phyloP scores from a whole-genome alignment of 2,329 filamentous ascomycete genomes.

The Ceratocystiopsis minuta region DNA sequence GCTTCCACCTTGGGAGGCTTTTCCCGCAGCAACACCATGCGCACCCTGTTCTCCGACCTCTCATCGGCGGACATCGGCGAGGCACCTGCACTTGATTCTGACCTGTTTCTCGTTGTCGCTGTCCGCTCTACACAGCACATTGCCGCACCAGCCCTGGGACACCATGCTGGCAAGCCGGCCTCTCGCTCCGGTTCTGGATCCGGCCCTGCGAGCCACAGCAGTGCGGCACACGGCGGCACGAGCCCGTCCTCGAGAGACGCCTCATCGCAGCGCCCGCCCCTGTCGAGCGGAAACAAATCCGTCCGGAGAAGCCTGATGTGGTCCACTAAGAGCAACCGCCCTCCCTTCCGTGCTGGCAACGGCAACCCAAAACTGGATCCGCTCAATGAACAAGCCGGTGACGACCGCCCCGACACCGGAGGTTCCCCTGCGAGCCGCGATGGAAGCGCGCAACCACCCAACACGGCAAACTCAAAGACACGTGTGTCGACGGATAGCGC shows the following conservation, averaged over 20 bases:
- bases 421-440: constrained; percentile 25
- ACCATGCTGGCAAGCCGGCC: constrained; percentile 22
- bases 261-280: constrained; percentile 23
- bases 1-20: constrained; percentile 38
- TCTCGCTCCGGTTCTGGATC: constrained; percentile 32
- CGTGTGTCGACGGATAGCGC: no score
- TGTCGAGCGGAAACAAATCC: constrained; percentile 31
- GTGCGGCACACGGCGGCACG: constrained; percentile 11
- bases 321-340: constrained; percentile 38
- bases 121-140: constrained; percentile 45
- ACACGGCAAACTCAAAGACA: constrained; percentile 34
- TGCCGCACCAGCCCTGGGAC: constrained; percentile 5
- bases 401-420: constrained; percentile 19
- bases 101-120: constrained; percentile 70
- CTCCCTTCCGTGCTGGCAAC: constrained; percentile 31
- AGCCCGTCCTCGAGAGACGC: constrained; percentile 21
- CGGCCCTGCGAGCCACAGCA: constrained; percentile 15
- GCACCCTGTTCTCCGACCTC: constrained; percentile 76
- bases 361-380: constrained; percentile 33
- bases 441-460: constrained; percentile 28
- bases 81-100: constrained; percentile 42
- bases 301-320: constrained; percentile 53
- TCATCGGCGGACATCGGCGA: constrained; percentile 57
- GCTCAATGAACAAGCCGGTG: constrained; percentile 34
- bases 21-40: constrained; percentile 48